Conservation (phyloP, 305 asterid species). For the Solanum hybrid region DNA sequence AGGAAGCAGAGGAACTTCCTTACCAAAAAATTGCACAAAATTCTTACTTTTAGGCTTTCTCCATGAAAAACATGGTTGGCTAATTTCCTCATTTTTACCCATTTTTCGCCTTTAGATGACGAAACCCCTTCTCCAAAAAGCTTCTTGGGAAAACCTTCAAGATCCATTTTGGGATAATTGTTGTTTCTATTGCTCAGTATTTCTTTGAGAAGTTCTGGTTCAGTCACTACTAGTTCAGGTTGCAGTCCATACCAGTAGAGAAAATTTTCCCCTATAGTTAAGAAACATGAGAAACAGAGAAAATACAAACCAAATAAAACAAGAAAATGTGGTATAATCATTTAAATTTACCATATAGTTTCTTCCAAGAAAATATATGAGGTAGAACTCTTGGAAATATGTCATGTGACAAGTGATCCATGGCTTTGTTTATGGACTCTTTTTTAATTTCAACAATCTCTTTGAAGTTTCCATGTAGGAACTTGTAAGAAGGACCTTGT, state of each 20-base stretch:
- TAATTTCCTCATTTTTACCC: constrained; percentile 56
- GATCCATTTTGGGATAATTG: constrained; percentile 40
- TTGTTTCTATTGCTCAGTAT: constrained; percentile 43
- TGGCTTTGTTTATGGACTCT: constrained; percentile 20
- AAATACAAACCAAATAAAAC: neutral
- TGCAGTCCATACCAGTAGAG: constrained; percentile 52
- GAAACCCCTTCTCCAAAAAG: constrained; percentile 62
- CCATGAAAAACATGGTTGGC: constrained; percentile 55
- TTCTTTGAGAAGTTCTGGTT: constrained; percentile 49
- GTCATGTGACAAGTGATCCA: constrained; percentile 47
- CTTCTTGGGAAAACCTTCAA: constrained; percentile 46
- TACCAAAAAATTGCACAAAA: neutral
- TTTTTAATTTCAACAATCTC: constrained; percentile 43
- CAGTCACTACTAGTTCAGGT: constrained; percentile 57
- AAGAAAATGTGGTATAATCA: neutral
- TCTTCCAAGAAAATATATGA: constrained; percentile 44
- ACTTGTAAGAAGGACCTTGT: constrained; percentile 48
- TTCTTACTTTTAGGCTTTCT: constrained; percentile 46
- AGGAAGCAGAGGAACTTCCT: neutral
- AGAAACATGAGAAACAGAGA: neutral
- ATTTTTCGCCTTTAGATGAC: constrained; percentile 52
- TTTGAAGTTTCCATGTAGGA: constrained; percentile 60
- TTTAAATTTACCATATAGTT: constrained; percentile 33
- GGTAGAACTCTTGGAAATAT: constrained; percentile 58
- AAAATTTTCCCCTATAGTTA: constrained; percentile 32